Percentiles rank a stretch among this genome's conserved stretches.
phyloP scores from a whole-genome alignment of 306 rosid genomes.

The Pyrus bretschneideri region DNA sequence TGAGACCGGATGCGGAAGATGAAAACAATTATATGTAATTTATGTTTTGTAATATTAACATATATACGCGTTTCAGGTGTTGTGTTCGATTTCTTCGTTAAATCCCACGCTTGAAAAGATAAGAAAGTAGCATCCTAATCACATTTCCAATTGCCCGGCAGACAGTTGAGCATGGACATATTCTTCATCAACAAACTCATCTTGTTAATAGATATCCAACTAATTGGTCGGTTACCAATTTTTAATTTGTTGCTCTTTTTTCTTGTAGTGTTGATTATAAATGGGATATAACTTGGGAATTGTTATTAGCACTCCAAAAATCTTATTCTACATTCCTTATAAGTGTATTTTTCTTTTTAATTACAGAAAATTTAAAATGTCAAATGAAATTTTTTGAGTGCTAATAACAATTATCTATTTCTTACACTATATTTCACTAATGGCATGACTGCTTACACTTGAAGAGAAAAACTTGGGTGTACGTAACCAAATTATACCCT shows the following conservation, averaged over 20 bases:
- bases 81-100: neutral
- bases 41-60: neutral
- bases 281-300: no score
- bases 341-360: no score
- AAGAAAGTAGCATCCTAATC: conserved; percentile 20
- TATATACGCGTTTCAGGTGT: no score
- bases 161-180: neutral
- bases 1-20: neutral
- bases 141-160: conserved; percentile 3
- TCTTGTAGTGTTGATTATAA: neutral
- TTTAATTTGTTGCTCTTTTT: no score
- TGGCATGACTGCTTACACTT: neutral
- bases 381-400: no score
- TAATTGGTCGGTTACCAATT: neutral
- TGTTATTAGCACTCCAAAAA: no score
- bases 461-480: no score
- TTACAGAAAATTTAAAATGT: no score
- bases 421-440: neutral
- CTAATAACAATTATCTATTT: no score
- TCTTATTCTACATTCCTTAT: no score
- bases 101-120: conserved; percentile 8
- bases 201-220: neutral
- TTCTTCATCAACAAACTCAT: neutral
- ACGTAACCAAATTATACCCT: no score
- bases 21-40: neutral